Evolutionary conservation across 208 protist species (phyloP).

Genomic region (Crithidia brevicula): DNA sequence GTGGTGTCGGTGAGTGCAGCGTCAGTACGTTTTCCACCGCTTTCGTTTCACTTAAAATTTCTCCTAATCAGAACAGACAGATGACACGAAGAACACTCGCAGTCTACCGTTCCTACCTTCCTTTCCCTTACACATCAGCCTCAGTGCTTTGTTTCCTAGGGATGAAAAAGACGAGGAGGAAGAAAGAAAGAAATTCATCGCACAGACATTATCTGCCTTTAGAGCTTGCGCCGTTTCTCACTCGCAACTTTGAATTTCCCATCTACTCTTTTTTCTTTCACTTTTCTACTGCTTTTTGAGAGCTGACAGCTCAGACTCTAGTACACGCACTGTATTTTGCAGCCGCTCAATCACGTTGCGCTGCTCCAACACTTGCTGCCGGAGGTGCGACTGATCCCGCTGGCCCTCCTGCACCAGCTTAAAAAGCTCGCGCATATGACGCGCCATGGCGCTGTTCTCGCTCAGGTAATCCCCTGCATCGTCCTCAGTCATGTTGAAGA

Average conservation of each 20-base stretch:
- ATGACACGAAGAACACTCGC: too few species aligned
- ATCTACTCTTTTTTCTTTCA: neutral
- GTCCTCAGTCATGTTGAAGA: conserved; percentile 43
- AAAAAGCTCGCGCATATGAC: conserved; percentile 43
- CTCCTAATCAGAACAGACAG: too few species aligned
- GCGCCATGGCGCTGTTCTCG: conserved; percentile 26
- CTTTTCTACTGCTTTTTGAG: conserved; percentile 30
- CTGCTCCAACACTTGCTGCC: conserved; percentile 34
- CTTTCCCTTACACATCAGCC: too few species aligned
- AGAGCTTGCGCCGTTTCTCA: too few species aligned
- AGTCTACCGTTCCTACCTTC: too few species aligned
- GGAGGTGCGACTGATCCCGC: conserved; percentile 34
- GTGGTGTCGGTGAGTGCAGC: too few species aligned
- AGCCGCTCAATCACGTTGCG: conserved; percentile 31
- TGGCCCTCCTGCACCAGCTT: conserved; percentile 44
- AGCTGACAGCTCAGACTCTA: conserved; percentile 27
- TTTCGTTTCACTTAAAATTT: too few species aligned
- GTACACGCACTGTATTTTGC: conserved; percentile 20
- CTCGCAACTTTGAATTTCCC: too few species aligned
- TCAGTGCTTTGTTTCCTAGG: too few species aligned
- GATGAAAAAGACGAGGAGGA: too few species aligned
- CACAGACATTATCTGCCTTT: too few species aligned
- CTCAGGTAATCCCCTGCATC: conserved; percentile 35
- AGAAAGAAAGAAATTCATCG: neutral
- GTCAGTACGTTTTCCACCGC: too few species aligned